Conservation (phyloP, 179 eudicot species). For the Dionaea muscipula region DNA sequence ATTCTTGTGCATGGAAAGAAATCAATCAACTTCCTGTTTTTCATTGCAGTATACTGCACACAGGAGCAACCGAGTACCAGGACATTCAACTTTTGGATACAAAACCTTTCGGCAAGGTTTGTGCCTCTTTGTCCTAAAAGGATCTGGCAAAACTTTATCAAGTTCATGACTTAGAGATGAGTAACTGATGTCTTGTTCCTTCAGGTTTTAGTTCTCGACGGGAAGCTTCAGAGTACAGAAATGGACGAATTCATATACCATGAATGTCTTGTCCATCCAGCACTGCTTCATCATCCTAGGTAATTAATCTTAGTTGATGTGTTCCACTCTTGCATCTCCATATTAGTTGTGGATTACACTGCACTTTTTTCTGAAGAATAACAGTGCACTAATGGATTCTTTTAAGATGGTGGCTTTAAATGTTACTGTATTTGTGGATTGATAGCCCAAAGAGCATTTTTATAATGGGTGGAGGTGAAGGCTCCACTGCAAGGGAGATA, state of each 20-base stretch:
- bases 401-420: background rate
- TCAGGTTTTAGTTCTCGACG: constrained; percentile 81
- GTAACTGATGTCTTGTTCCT: background rate
- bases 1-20: background rate
- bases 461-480: constrained; percentile 98
- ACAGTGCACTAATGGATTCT: too few species aligned
- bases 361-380: background rate
- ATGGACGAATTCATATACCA: constrained; percentile 85
- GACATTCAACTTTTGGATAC: constrained; percentile 96
- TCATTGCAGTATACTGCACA: constrained; percentile 60
- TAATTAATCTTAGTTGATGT: constrained; percentile 12
- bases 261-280: constrained; percentile 88
- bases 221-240: constrained; percentile 92
- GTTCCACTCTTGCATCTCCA: background rate
- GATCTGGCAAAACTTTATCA: background rate
- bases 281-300: constrained; percentile 65
- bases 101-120: constrained; percentile 88
- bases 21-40: background rate
- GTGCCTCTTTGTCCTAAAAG: background rate
- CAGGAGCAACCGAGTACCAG: constrained; percentile 75
- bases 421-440: background rate
- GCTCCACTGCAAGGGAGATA: constrained; percentile 83
- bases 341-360: too few species aligned
- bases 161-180: background rate
- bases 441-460: constrained; percentile 58